Evolutionary conservation across 1,284 basidiomycete genomes (phyloP).

Genomic region (Grifola frondosa): DNA sequence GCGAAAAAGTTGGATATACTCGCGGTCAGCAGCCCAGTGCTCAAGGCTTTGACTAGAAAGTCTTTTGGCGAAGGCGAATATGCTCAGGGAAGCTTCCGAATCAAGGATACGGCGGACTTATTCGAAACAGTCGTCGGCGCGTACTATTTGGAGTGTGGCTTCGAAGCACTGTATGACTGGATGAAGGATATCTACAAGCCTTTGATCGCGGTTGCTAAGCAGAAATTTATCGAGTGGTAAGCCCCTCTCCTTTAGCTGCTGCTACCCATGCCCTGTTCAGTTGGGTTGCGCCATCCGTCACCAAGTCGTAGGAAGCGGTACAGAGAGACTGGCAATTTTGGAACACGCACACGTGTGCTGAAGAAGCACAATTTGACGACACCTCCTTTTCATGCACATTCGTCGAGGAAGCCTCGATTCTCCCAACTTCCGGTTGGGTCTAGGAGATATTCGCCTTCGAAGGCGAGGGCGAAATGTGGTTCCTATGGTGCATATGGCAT

Average conservation of each 20-base stretch:
- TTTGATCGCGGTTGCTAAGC: constrained; percentile 20
- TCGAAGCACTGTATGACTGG: constrained; percentile 29
- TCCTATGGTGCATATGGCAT: too few relatives aligned
- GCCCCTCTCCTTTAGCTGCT: background rate
- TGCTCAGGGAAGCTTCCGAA: constrained; percentile 16
- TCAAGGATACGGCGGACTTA: constrained; percentile 33
- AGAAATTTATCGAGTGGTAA: constrained; percentile 19
- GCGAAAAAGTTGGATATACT: constrained; percentile 34
- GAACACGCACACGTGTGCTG: too few relatives aligned
- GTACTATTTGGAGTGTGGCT: constrained; percentile 30
- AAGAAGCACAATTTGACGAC: too few relatives aligned
- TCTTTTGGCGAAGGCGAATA: constrained; percentile 27
- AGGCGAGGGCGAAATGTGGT: too few relatives aligned
- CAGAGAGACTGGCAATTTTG: too few relatives aligned
- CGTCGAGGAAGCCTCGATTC: too few relatives aligned
- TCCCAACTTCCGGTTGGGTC: too few relatives aligned
- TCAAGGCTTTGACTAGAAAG: constrained; percentile 21
- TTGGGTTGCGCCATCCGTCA: too few relatives aligned
- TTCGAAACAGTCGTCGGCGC: constrained; percentile 34
- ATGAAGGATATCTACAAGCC: constrained; percentile 25
- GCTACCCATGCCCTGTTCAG: too few relatives aligned
- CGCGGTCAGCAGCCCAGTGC: constrained; percentile 24
- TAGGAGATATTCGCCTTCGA: too few relatives aligned
- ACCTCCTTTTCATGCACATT: too few relatives aligned
- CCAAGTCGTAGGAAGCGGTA: too few relatives aligned